These are phyloP conservation scores for Lactifluus subvellereus DNA, from an alignment of 768 basidiomycete species.

Conservation along the genomic window DNA sequence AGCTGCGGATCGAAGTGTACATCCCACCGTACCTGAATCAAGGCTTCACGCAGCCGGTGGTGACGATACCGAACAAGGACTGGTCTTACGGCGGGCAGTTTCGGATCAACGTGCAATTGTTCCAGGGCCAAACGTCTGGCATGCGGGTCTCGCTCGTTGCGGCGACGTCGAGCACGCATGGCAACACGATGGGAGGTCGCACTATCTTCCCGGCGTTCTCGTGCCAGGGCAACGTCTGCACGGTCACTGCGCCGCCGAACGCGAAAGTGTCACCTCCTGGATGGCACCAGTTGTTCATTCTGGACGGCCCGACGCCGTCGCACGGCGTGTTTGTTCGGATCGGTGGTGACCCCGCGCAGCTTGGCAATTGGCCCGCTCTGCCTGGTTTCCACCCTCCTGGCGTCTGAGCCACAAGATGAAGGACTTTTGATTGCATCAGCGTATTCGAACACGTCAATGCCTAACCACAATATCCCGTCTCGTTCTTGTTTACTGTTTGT, in stretches of 20 bases:
- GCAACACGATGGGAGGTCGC: conserved; percentile 68
- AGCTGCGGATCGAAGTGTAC: conserved; percentile 76
- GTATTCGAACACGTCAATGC: background rate
- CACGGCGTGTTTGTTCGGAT: conserved; percentile 71
- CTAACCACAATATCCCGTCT: no score
- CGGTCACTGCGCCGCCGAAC: conserved; percentile 73
- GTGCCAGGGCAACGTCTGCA: conserved; percentile 64
- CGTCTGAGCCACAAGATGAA: conserved; percentile 31
- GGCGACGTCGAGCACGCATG: conserved; percentile 74
- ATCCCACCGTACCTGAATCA: conserved; percentile 78
- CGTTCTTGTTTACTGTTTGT: no score
- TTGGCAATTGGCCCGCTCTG: conserved; percentile 70
- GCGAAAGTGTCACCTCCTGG: conserved; percentile 62
- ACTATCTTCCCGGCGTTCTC: conserved; percentile 69
- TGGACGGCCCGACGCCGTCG: conserved; percentile 76
- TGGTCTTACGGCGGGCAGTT: conserved; percentile 37
- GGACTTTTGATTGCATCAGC: background rate
- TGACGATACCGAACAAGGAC: conserved; percentile 36
- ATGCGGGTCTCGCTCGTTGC: conserved; percentile 65
- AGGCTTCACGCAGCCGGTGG: conserved; percentile 56
- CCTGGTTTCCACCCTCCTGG: conserved; percentile 67
- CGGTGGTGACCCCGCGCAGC: conserved; percentile 62
- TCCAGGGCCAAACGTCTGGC: conserved; percentile 37
- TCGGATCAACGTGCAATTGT: conserved; percentile 42
- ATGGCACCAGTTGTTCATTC: conserved; percentile 70